These are phyloP conservation scores for Orbilia oligospora DNA, from an alignment of 2,329 filamentous ascomycete genomes.

Conservation along the genomic window DNA sequence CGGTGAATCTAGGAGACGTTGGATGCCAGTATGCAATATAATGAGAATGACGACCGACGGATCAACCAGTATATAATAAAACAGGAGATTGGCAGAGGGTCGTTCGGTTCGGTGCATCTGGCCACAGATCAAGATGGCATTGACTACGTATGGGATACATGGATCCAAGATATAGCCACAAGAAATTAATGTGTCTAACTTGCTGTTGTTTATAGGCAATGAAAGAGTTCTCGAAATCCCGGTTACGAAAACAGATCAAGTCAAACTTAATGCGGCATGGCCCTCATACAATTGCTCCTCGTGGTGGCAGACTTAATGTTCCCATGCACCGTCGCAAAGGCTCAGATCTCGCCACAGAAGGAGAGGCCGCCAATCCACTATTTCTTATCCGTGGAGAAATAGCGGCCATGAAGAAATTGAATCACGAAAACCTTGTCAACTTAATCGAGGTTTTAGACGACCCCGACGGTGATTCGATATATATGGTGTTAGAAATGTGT, in stretches of 20 bases:
- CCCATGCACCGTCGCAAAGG: constrained; percentile 75
- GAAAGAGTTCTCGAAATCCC: constrained; percentile 96
- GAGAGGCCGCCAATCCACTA: constrained; percentile 78
- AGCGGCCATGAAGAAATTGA: constrained; percentile 98
- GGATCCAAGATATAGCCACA: background rate
- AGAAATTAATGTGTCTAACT: background rate
- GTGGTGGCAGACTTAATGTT: constrained; percentile 71
- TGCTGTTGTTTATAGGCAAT: constrained; percentile 77
- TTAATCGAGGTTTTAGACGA: constrained; percentile 96
- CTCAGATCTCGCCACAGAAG: constrained; percentile 70
- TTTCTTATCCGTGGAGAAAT: constrained; percentile 95
- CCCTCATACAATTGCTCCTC: constrained; percentile 72
- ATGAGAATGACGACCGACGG: constrained; percentile 62
- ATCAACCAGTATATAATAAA: constrained; percentile 74
- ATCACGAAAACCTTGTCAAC: constrained; percentile 93
- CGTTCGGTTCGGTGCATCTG: constrained; percentile 92
- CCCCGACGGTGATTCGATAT: constrained; percentile 93
- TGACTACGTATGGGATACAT: constrained; percentile 81
- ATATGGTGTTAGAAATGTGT: constrained; percentile 99
- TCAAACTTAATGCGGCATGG: constrained; percentile 82
- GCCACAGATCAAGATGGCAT: constrained; percentile 90
- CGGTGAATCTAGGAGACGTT: constrained; percentile 60
- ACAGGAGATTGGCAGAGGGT: constrained; percentile 96
- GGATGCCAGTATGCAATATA: constrained; percentile 63
- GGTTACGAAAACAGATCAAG: constrained; percentile 88